phyloP scores from a whole-genome alignment of 2,329 filamentous ascomycete genomes.

The Chalaropsis ovoidea region DNA sequence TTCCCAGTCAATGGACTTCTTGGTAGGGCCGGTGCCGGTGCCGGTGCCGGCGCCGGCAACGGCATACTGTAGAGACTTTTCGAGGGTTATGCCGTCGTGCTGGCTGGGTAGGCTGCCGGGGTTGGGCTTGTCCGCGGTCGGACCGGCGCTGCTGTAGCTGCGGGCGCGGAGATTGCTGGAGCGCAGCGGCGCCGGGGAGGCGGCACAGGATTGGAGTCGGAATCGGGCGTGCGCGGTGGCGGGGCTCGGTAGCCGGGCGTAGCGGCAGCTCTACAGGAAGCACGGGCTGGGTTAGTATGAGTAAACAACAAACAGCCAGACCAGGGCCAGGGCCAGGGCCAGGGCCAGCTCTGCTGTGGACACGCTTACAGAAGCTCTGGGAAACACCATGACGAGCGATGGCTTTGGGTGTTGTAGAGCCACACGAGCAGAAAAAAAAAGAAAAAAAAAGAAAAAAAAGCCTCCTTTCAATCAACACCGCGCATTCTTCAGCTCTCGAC shows the following conservation, averaged over 20 bases:
- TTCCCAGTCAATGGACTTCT: conserved; percentile 34
- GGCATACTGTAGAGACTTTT: conserved; percentile 18
- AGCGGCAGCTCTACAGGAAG: conserved; percentile 12
- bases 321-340: neutral
- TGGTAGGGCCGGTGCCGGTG: conserved; percentile 4
- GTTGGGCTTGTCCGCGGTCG: neutral
- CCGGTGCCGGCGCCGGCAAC: conserved; percentile 10
- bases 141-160: neutral
- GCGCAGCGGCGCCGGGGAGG: neutral
- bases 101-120: neutral
- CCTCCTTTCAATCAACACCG: conserved; percentile 2
- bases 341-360: neutral
- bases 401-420: neutral
- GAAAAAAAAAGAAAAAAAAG: neutral
- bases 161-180: neutral
- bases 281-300: neutral
- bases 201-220: neutral
- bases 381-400: neutral
- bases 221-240: neutral
- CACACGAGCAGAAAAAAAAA: neutral
- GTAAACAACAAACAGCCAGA: neutral
- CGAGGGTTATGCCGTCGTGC: neutral
- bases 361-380: conserved; percentile 2
- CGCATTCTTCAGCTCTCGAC: conserved; percentile 3
- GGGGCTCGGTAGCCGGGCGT: conserved; percentile 15